These are phyloP conservation scores for Cordyceps fumosorosea DNA, from an alignment of 2,329 filamentous ascomycete species.

Conservation along the genomic window DNA sequence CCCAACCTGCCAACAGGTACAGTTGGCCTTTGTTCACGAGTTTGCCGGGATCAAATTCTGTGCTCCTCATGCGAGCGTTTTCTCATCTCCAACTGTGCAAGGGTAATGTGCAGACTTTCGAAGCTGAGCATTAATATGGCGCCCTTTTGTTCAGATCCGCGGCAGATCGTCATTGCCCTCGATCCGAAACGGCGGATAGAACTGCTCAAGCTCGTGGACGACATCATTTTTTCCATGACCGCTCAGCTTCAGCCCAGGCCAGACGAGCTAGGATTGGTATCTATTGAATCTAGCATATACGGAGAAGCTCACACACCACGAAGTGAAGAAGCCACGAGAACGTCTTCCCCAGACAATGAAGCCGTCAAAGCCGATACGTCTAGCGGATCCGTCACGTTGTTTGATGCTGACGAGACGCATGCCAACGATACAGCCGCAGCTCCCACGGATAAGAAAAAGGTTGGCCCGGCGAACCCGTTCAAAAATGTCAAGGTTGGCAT, in stretches of 20 bases:
- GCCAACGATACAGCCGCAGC: neutral
- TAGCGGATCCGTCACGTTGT: constrained; percentile 11
- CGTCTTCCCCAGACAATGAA: constrained; percentile 11
- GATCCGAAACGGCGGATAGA: constrained; percentile 45
- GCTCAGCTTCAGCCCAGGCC: constrained; percentile 39
- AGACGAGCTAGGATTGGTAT: constrained; percentile 26
- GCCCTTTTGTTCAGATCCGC: constrained; percentile 47
- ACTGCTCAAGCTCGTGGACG: constrained; percentile 42
- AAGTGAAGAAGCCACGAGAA: neutral
- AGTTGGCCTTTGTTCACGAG: neutral
- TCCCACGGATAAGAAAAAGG: neutral
- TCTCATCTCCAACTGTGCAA: neutral
- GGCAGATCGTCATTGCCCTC: constrained; percentile 48
- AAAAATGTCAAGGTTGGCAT: constrained; percentile 18
- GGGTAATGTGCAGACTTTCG: neutral
- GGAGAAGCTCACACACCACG: neutral
- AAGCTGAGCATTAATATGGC: constrained; percentile 34
- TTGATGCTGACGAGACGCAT: constrained; percentile 11
- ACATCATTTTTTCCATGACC: constrained; percentile 50
- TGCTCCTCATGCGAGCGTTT: neutral
- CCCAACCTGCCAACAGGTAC: neutral
- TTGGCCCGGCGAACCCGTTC: constrained; percentile 1
- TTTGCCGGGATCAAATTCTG: neutral
- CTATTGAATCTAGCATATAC: constrained; percentile 9
- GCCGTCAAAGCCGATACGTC: constrained; percentile 13